A percentile compares a stretch with the other conserved stretches of the same genome.
Conservation (phyloP, 768 basidiomycete species). For the Tylopilus vinaceipallidus region DNA sequence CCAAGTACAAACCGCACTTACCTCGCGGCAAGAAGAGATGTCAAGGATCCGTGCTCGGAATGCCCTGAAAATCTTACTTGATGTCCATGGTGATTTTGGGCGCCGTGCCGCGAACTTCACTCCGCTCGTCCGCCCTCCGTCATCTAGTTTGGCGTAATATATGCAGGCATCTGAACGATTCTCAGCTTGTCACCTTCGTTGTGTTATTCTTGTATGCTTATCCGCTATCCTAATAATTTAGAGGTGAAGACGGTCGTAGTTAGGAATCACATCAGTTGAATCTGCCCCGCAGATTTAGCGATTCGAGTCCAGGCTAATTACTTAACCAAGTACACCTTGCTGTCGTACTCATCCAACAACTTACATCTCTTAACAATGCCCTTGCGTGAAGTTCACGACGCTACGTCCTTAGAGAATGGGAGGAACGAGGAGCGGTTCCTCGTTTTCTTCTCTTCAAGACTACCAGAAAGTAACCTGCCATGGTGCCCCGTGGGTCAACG, state of each 20-base stretch:
- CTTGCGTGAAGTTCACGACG: conserved; percentile 40
- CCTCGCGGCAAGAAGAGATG: conserved; percentile 75
- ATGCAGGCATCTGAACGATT: neutral
- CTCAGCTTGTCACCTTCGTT: neutral
- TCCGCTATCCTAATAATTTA: conserved; percentile 18
- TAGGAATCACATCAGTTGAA: conserved; percentile 6
- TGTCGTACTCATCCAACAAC: neutral
- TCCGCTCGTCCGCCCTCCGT: conserved; percentile 19
- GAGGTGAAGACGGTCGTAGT: conserved; percentile 10
- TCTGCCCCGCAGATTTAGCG: neutral
- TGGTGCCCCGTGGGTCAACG: conserved; percentile 66
- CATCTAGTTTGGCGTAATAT: conserved; percentile 21
- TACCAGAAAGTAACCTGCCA: conserved; percentile 44
- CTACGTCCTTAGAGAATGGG: conserved; percentile 36
- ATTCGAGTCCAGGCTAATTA: too few species aligned
- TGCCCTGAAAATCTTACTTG: conserved; percentile 88
- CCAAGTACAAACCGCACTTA: conserved; percentile 69
- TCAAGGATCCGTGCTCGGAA: conserved; percentile 89
- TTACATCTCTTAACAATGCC: conserved; percentile 42
- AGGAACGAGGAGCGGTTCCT: conserved; percentile 56
- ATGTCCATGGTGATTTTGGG: conserved; percentile 88
- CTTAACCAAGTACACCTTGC: neutral
- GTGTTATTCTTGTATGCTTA: conserved; percentile 11
- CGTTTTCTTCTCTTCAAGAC: conserved; percentile 70
- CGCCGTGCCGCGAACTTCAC: conserved; percentile 45